phyloP scores from a whole-genome alignment of 2,329 filamentous ascomycete species.

The Knufia fluminis region DNA sequence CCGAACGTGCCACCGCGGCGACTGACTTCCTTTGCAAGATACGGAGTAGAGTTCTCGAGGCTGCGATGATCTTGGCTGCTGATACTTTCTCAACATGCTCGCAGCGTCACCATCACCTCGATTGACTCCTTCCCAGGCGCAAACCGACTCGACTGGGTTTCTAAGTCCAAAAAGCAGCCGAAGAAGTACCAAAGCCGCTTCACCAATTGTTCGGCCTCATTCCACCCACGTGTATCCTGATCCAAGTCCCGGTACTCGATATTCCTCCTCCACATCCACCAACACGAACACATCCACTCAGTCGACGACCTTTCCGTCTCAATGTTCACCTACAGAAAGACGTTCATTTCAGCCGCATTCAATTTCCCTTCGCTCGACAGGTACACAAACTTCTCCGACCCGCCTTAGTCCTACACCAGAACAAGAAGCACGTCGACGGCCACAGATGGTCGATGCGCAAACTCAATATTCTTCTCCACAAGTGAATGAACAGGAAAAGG shows the following conservation, averaged over 20 bases:
- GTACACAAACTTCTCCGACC: conserved; percentile 5
- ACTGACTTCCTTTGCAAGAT: too few species aligned
- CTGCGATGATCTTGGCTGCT: conserved; percentile 13
- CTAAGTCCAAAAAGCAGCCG: conserved; percentile 21
- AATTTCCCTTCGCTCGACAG: not conserved
- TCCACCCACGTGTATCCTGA: conserved; percentile 25
- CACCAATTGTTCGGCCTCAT: conserved; percentile 12
- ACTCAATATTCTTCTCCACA: conserved; percentile 43
- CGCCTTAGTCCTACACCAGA: conserved; percentile 11
- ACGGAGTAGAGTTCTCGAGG: not conserved
- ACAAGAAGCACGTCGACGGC: conserved; percentile 6
- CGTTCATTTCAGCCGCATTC: not conserved
- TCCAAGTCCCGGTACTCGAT: too few species aligned
- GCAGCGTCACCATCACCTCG: conserved; percentile 22
- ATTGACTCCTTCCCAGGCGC: conserved; percentile 15
- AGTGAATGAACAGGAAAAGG: not conserved
- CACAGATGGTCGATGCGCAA: conserved; percentile 38
- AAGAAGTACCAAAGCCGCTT: conserved; percentile 16
- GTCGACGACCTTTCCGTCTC: conserved; percentile 14
- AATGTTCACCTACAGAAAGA: conserved; percentile 12
- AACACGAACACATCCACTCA: not conserved
- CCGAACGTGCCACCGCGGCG: too few species aligned
- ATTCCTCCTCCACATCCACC: conserved; percentile 9
- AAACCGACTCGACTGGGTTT: conserved; percentile 12
- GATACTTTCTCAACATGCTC: conserved; percentile 20